Evolutionary conservation across 202 grass and related monocot genomes (phyloP), one percentile per base, ranked within the genome.

Genomic region (Hordeum pubiflorum): DNA sequence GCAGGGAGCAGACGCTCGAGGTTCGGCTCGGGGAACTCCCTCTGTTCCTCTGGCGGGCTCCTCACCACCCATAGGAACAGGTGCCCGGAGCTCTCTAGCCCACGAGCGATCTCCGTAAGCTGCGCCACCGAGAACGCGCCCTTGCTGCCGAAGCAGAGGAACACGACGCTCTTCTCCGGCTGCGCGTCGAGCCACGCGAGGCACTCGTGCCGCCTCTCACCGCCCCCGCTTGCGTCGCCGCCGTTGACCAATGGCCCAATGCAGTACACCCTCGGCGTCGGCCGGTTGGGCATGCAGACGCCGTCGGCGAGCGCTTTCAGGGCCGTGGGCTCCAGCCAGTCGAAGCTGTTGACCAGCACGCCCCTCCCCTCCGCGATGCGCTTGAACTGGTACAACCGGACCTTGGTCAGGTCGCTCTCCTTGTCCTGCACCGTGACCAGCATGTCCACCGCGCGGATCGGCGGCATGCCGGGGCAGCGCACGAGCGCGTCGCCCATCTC

Each of bases 141-240:
- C 26, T 18, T 50, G 61, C 93, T 93, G 31, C 93, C 93, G 72
- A 93, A 97, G 82, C 86, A 93, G 77, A 97, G 74, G 81, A 91
- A 91, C 70, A 93, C 85, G 4, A 93, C 90, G 41, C 88, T 93
- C 34, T 7, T 68, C 1, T 26, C 5, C 21, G 88, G 93, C 75
- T 91, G 90, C 3, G 12, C 54, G 59, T 97, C 90, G n/a, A n/a
- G n/a, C n/a, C n/a, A n/a, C n/a, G n/a, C n/a, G n/a, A n/a, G n/a
- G n/a, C n/a, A n/a, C n/a, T 48, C 20, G 58, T 86, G 85, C 15
- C 48, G 86, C 31, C 21, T 46, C 54, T 63, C 80, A 29, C 20
- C 21, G 40, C 0, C 9, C 0, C 2, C 32, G 0, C 13, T 21
- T 2, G 39, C 29, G 10, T 11, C 17, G 41, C 79, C 72, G 71